Evolutionary conservation across 192 early-diverging fungal species (phyloP), one percentile per base, ranked within the genome.

Genomic region (Phycomyces nitens): DNA sequence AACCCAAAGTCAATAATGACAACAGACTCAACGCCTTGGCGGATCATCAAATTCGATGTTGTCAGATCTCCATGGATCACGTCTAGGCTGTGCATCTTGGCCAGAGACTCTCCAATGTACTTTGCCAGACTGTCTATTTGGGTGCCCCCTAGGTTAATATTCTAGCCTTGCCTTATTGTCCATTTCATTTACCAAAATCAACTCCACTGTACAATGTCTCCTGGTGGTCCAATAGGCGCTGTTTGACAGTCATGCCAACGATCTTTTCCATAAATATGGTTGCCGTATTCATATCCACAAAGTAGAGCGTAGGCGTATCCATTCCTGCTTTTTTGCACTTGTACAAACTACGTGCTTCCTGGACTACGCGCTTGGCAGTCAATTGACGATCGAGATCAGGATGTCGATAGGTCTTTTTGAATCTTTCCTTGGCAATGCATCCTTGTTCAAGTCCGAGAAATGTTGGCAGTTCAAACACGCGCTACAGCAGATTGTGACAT

Each of bases 1-100:
- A 99, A 76, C 0, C 97, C 97, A 86, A 99, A 99, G 80, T 99
- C 97, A 66, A 99, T 98, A 50, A 96, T 39, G 69, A 87, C 86
- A 65, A 89, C 58, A 20, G 82, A 78, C 20, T 67, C 51, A 10
- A 67, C 80, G 23, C 67, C 59, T 8, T 77, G 56, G 26, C 89
- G 71, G 34, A 96, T 43, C 69, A 97, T 85, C 71, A 98, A 80
- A 73, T 99, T 99, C 5, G 94, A 96, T 0, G 95, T 97, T 0
- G 97, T 99, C 65, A 99, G 75, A 73, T 99, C 97, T 0, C 97
- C 97, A 63, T 99, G 97, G 44, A 99, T 77, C 51, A 99, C 84
- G 71, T 94, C 91, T 52, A 84, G 67, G 44, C 71, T 77, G 75
- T 99, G 97, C 86, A 98, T 88, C 62, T 74, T 71, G 11, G 89